Evolutionary conservation across 306 rosid genomes (phyloP), one percentile per base, ranked within the genome.

Genomic region (Vigna mungo): DNA sequence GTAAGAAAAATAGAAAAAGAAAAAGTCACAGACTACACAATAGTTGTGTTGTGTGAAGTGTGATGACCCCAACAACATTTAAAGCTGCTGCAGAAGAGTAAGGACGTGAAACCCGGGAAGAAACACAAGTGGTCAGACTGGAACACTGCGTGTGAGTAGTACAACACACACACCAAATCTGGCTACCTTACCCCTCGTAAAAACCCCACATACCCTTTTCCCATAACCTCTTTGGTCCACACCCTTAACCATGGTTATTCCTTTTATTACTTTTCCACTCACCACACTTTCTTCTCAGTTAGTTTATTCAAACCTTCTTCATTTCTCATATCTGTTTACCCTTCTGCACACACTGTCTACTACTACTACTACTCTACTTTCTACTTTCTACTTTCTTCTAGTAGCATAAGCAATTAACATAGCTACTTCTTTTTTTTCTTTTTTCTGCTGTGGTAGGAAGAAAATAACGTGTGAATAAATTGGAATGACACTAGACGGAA

Each of bases 41-140:
- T 43, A 17, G 1, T 8, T n/a, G 58, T 52, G 58, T 47, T 47
- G 52, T 14, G 52, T 47, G 52, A 47, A 1, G 52, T 11, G 6
- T n/a, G 77, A 41, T 41, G 78, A 71, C 47, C 59, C 54, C 72
- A 85, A 54, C 74, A 39, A 54, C 76, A 39, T 27, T 74, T 39
- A 80, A 74, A 73, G 52, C 52, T 23, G 60, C 34, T 23, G 60
- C 34, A 51, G 43, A 68, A 70, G 52, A 8, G 83, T 25, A 37
- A 49, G 77, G 86, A 82, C 84, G 78, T 86, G 80, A 78, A 86
- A 79, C 67, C 79, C 79, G 72, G 83, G 84, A 82, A 77, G 76
- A 80, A 84, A 87, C 89, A 85, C 71, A 71, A 75, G 39, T 80
- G 86, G 90, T 82, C 94, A 86, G 88, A 80, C 87, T 85, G 87